Evolutionary conservation across 169 alveolate genomes (phyloP), one percentile per base, ranked within the genome.

Genomic region (Plasmodium gallinaceum): DNA sequence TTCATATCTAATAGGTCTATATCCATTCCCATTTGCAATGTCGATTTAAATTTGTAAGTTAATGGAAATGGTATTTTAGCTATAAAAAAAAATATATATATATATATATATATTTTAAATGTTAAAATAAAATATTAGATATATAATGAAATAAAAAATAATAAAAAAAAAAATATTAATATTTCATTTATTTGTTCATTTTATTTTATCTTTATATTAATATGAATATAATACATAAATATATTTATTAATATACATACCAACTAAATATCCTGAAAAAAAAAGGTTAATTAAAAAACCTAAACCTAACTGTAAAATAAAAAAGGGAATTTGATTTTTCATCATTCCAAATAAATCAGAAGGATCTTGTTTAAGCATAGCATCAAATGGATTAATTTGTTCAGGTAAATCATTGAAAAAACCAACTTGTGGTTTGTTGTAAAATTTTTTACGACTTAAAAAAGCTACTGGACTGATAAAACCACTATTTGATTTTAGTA

Each of bases 41-140:
- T 94, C 43, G 94, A 88, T 64, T 94, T 95, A 92, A 94, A 94
- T 37, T 92, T 83, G 91, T 87, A 95, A 16, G 97, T 88, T 42
- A 94, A 75, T 22, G 96, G 96, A 64, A 94, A 88, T 16, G 97
- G 97, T 69, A 91, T 80, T 54, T 94, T 91, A n/a, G 96, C 97
- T 89, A 85, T 57, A 74, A 20, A 32, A 42, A 65, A 18, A 62
- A 45, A 57, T 39, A 52, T 16, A 62, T 37, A 54, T 54, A 54
- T 54, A 9, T 20, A 18, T 7, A 46, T 2, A 65, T 9, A 14
- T 10, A 24, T 32, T 32, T 32, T 32, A 32, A 32, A 32, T 32
- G 4, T 32, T 32, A 32, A 4, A 32, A 32, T 4, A 32, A 32
- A 32, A 32, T 2, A 32, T 32, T 32, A 32, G 6, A 32, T 32